Base-by-base conservation (phyloP, 345 rosid species). In the Lepidium africanum region DNA sequence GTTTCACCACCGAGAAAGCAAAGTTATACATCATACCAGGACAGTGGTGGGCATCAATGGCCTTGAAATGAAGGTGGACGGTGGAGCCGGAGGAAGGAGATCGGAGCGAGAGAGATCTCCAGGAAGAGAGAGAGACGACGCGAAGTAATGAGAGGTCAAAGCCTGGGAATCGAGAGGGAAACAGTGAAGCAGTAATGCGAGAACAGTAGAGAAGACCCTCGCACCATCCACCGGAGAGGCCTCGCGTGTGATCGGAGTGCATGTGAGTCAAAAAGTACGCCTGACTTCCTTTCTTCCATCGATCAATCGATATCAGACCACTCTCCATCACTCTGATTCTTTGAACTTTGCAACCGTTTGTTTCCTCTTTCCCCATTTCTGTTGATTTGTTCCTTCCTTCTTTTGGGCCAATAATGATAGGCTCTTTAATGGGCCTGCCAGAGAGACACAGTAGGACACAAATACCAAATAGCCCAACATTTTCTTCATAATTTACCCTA, bases 211-310 rank as follows among this genome's bases (percentile, higher is more conserved):
- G 82, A 30, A 83, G 89, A 27, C 82, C 90, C 5, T 67, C 57
- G 9, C 78, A 59, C 96, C 97, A 91, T 10, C 54, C 21, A 35
- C 83, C 65, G 77, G 81, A 61, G 43, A 89, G 85, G 73, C 96
- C 94, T 3, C 68, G 78, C 23, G 89, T 87, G 76, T 85, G 93
- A 30, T 88, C 97, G 36, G 86, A 55, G 86, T 85, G 90, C 46
- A 89, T 77, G 77, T 89, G 94, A 9, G 91, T 89, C 57, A 87
- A 66, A 80, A 89, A 89, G 82, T 91, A 89, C 1, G 78, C 86
- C 37, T 86, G 88, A 77, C 96, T 87, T 7, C 84, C 85, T 3
- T 58, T 82, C 16, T 70, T 65, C 91, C 91, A 91, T 59, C 84
- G 83, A 50, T 91, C 94, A 61, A 89, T 90, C 50, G 92, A 87